These are phyloP conservation scores for Pleurotus cornucopiae DNA, from an alignment of 768 basidiomycete genomes.

Conservation along the genomic window DNA sequence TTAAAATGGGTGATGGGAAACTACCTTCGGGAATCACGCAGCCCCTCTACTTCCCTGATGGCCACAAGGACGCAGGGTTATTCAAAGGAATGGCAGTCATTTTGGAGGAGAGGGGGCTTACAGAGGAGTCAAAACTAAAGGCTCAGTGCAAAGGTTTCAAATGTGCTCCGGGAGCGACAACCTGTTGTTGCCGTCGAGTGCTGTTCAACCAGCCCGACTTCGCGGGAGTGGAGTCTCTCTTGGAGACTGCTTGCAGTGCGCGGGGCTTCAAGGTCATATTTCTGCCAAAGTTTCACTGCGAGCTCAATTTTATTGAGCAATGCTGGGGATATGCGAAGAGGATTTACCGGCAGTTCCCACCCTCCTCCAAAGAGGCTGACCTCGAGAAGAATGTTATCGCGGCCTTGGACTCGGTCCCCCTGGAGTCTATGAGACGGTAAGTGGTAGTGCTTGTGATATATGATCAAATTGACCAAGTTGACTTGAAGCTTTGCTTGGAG, in stretches of 20 bases:
- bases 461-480: not conserved
- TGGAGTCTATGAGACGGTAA: constrained; percentile 21
- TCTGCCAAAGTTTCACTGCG: constrained; percentile 29
- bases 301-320: constrained; percentile 34
- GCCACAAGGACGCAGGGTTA: not conserved
- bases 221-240: constrained; percentile 12
- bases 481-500: constrained; percentile 19
- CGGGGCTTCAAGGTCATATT: constrained; percentile 17
- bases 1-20: not conserved
- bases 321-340: constrained; percentile 30
- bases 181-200: constrained; percentile 24
- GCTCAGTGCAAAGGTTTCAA: constrained; percentile 11
- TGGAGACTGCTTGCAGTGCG: constrained; percentile 7
- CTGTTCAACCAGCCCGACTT: constrained; percentile 31
- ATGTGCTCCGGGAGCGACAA: constrained; percentile 7
- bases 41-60: constrained; percentile 5
- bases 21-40: constrained; percentile 1
- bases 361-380: constrained; percentile 25
- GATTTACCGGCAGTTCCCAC: constrained; percentile 18
- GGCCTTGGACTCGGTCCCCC: constrained; percentile 22
- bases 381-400: constrained; percentile 25
- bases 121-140: not conserved
- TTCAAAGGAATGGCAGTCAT: constrained; percentile 10
- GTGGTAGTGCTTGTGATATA: constrained; percentile 2
- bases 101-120: not conserved